Conservation (phyloP, 208 protist species). For the Lotmaria passim region DNA sequence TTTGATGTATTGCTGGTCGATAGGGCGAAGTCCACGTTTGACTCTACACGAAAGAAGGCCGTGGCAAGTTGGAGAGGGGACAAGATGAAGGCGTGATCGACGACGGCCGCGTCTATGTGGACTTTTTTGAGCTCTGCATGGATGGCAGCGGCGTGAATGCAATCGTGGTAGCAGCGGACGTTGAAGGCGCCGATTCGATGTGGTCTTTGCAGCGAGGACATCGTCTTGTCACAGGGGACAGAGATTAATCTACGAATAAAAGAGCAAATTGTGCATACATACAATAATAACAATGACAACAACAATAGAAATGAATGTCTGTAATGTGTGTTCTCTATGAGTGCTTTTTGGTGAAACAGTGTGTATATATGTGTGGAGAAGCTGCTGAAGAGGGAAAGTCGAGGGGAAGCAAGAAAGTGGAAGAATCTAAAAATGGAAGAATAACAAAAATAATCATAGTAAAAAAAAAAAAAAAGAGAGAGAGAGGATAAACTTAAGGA, state of each 20-base stretch:
- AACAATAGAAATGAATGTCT: too few species aligned
- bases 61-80: conserved; percentile 72
- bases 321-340: too few species aligned
- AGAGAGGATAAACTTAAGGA: conserved; percentile 2
- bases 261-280: too few species aligned
- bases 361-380: too few species aligned
- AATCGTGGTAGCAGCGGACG: conserved; percentile 58
- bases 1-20: not conserved
- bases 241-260: too few species aligned
- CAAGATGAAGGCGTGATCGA: conserved; percentile 72
- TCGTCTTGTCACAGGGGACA: too few species aligned
- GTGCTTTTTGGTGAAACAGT: too few species aligned
- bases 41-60: conserved; percentile 57
- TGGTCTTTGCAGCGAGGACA: not conserved
- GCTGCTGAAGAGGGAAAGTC: too few species aligned
- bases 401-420: conserved; percentile 6
- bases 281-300: too few species aligned
- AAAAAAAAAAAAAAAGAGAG: conserved; percentile 1
- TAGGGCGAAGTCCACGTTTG: conserved; percentile 4
- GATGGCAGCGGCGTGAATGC: conserved; percentile 45
- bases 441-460: conserved; percentile 15
- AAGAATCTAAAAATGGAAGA: conserved; percentile 26
- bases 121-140: conserved; percentile 50
- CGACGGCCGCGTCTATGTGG: conserved; percentile 64
- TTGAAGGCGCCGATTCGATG: conserved; percentile 22